These are phyloP conservation scores for Nyctanthes arbortristis DNA, from an alignment of 257 asterid genomes.

Conservation along the genomic window DNA sequence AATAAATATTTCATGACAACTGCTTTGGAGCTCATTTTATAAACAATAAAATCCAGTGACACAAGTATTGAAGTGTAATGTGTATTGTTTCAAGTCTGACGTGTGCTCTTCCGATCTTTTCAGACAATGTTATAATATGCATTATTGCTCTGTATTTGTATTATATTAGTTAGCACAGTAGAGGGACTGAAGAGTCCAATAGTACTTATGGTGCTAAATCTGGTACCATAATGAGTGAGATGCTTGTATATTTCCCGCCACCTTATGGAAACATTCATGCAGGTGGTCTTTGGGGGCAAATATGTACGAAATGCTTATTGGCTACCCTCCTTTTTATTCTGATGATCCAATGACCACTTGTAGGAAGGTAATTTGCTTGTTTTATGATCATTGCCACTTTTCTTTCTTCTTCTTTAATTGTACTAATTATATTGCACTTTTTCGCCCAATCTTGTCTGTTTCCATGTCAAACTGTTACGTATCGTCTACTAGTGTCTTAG, in stretches of 20 bases:
- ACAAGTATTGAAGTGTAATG: not conserved
- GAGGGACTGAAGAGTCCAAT: not conserved
- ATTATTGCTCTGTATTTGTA: constrained; percentile 2
- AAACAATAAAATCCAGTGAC: constrained; percentile 3
- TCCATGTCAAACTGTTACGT: constrained; percentile 4
- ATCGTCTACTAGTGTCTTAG: constrained; percentile 1
- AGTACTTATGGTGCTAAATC: not conserved
- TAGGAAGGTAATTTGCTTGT: constrained; percentile 52
- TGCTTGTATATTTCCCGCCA: constrained; percentile 4
- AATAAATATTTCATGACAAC: not conserved
- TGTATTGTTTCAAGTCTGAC: not conserved
- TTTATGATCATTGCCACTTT: not conserved
- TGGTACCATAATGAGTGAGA: constrained; percentile 15
- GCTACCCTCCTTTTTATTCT: constrained; percentile 67
- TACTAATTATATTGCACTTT: constrained; percentile 3
- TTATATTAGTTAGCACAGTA: too few relatives aligned
- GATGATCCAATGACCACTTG: constrained; percentile 69
- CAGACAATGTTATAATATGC: constrained; percentile 1
- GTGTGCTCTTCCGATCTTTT: constrained; percentile 2
- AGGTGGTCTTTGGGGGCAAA: constrained; percentile 79
- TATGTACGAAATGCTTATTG: constrained; percentile 74
- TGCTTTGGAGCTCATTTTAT: not conserved
- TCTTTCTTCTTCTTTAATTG: constrained; percentile 15
- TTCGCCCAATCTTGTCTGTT: not conserved
- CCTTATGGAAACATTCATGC: constrained; percentile 29